Conservation (phyloP, 2,329 filamentous ascomycete genomes). For the Talaromyces piceae region DNA sequence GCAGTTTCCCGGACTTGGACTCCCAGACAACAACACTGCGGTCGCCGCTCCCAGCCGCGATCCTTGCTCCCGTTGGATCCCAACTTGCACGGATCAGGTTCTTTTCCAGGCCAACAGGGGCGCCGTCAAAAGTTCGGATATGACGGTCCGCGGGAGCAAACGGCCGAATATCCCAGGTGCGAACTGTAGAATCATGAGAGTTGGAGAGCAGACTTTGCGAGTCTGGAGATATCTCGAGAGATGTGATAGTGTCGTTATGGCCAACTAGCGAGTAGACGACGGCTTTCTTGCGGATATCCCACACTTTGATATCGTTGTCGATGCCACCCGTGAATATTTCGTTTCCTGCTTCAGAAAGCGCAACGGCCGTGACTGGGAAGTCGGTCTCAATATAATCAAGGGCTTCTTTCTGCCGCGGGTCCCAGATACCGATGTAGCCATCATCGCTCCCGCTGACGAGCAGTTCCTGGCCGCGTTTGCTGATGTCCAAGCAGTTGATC, state of each 20-base stretch:
- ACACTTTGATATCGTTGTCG: constrained; percentile 94
- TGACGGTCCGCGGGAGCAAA: constrained; percentile 85
- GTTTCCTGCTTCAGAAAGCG: constrained; percentile 87
- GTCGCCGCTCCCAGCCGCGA: constrained; percentile 84
- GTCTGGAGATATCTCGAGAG: constrained; percentile 84
- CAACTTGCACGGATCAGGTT: constrained; percentile 87
- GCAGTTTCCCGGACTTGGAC: constrained; percentile 72
- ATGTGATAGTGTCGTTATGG: constrained; percentile 87
- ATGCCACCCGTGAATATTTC: constrained; percentile 93
- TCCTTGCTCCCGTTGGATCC: constrained; percentile 76
- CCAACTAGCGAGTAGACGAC: constrained; percentile 82
- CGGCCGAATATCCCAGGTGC: constrained; percentile 92
- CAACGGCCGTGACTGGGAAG: constrained; percentile 85
- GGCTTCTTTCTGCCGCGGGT: constrained; percentile 82
- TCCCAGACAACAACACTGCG: constrained; percentile 91
- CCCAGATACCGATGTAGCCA: constrained; percentile 90
- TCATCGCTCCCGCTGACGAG: constrained; percentile 90
- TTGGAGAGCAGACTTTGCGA: constrained; percentile 85
- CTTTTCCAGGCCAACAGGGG: constrained; percentile 77
- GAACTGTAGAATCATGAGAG: constrained; percentile 85
- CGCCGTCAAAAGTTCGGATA: constrained; percentile 87
- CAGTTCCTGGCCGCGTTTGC: constrained; percentile 81
- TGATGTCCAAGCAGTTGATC: constrained; percentile 87
- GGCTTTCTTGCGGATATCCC: constrained; percentile 89
- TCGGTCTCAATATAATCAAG: constrained; percentile 83